These are phyloP conservation scores for Tuber microsphaerosporum DNA, from an alignment of 495 filamentous ascomycete species.

Conservation along the genomic window DNA sequence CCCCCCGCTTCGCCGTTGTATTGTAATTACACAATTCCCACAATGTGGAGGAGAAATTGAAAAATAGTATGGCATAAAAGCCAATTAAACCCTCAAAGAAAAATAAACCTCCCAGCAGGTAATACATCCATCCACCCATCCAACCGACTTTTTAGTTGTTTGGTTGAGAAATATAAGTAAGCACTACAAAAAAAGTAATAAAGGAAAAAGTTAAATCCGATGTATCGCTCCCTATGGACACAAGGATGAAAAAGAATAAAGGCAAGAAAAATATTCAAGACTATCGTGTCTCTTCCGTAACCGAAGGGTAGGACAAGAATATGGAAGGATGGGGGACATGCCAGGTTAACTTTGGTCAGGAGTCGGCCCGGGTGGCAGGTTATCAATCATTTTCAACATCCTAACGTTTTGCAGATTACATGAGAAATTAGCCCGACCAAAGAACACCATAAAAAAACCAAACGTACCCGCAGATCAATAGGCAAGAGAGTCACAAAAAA, in stretches of 20 bases:
- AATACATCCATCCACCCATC: not conserved
- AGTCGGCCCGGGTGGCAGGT: constrained; percentile 18
- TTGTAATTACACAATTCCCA: constrained; percentile 1
- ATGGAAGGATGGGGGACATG: constrained; percentile 14
- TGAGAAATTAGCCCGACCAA: constrained; percentile 36
- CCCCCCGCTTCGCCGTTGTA: not conserved
- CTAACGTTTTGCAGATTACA: constrained; percentile 25
- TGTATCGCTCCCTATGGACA: not conserved
- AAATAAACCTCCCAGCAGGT: not conserved
- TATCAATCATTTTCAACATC: constrained; percentile 33
- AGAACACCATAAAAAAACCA: constrained; percentile 27
- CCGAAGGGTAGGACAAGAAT: not conserved
- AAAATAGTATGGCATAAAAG: constrained; percentile 3
- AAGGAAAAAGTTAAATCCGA: not conserved
- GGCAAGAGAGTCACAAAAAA: constrained; percentile 24
- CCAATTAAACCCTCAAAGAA: constrained; percentile 9
- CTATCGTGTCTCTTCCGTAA: constrained; percentile 2
- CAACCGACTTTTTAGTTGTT: not conserved
- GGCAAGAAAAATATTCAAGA: not conserved
- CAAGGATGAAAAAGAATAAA: not conserved
- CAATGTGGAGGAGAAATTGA: not conserved
- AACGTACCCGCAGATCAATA: constrained; percentile 33
- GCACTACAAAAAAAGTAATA: constrained; percentile 1
- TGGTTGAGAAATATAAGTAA: not conserved
- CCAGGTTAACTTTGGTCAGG: constrained; percentile 2